phyloP scores from a whole-genome alignment of 441 rosid species.

The Erodium trifolium region DNA sequence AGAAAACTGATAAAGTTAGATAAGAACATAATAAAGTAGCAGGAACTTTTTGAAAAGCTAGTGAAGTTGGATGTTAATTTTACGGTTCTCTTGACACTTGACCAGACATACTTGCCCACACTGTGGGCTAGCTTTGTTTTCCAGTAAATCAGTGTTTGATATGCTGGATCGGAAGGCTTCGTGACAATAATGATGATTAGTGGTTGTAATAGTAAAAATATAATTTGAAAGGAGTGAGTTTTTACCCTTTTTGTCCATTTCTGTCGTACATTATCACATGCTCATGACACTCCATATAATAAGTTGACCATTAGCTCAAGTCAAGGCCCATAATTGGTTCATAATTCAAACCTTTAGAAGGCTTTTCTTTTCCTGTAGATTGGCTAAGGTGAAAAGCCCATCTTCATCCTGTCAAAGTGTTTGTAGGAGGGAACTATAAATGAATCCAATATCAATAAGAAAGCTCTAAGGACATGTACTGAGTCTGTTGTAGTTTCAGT shows the following conservation, averaged over 20 bases:
- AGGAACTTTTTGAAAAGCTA: background rate
- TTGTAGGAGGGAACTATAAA: too few relatives aligned
- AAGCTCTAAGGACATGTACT: background rate
- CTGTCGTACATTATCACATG: background rate
- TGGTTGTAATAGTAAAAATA: background rate
- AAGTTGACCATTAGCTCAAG: too few relatives aligned
- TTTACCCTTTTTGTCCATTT: background rate
- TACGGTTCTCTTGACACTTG: background rate
- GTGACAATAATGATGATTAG: background rate
- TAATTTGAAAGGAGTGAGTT: background rate
- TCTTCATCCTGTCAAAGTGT: too few relatives aligned
- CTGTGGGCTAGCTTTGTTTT: background rate
- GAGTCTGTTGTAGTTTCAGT: background rate
- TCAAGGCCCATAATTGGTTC: too few relatives aligned
- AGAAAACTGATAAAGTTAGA: background rate
- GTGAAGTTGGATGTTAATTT: background rate
- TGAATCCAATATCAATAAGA: too few relatives aligned
- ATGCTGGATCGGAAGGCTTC: background rate
- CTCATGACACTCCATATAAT: too few relatives aligned
- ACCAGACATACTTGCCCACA: background rate
- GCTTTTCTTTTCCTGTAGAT: too few relatives aligned
- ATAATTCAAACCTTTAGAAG: too few relatives aligned
- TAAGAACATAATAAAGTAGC: background rate
- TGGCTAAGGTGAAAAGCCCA: too few relatives aligned
- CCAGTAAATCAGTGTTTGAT: background rate